These are phyloP conservation scores for Metarhizium anisopliae DNA, from an alignment of 2,329 filamentous ascomycete genomes.

Conservation along the genomic window DNA sequence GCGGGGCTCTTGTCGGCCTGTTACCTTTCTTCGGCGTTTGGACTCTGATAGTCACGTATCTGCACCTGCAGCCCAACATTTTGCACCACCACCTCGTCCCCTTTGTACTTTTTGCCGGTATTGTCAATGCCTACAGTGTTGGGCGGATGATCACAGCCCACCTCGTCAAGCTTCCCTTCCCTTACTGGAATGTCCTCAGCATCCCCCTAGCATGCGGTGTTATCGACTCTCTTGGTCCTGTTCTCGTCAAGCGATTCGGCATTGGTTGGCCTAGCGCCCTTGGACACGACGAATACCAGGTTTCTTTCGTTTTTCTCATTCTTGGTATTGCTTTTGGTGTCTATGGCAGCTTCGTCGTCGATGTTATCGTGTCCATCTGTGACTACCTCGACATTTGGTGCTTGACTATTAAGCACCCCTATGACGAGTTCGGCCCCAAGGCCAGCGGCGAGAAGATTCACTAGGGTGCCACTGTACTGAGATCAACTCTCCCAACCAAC, in stretches of 20 bases:
- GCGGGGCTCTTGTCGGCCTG: constrained; percentile 72
- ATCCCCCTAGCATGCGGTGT: constrained; percentile 72
- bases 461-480: constrained; percentile 4
- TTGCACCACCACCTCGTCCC: constrained; percentile 77
- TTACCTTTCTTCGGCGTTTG: constrained; percentile 73
- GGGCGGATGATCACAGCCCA: constrained; percentile 95
- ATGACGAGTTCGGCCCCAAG: constrained; percentile 31
- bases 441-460: constrained; percentile 32
- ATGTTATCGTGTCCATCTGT: constrained; percentile 95
- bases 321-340: constrained; percentile 77
- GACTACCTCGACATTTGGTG: constrained; percentile 99
- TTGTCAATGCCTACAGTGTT: constrained; percentile 91
- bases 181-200: constrained; percentile 79
- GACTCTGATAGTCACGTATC: constrained; percentile 67
- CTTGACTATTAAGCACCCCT: constrained; percentile 85
- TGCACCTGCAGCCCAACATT: constrained; percentile 78
- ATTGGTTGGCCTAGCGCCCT: constrained; percentile 71
- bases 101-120: constrained; percentile 78
- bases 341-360: constrained; percentile 96
- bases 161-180: constrained; percentile 78
- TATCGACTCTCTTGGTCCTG: constrained; percentile 68
- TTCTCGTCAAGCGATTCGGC: constrained; percentile 47
- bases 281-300: constrained; percentile 73
- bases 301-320: constrained; percentile 84
- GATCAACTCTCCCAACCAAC: neutral